Evolutionary conservation across 2,329 filamentous ascomycete species (phyloP).

Genomic region (Neonectria faginata): DNA sequence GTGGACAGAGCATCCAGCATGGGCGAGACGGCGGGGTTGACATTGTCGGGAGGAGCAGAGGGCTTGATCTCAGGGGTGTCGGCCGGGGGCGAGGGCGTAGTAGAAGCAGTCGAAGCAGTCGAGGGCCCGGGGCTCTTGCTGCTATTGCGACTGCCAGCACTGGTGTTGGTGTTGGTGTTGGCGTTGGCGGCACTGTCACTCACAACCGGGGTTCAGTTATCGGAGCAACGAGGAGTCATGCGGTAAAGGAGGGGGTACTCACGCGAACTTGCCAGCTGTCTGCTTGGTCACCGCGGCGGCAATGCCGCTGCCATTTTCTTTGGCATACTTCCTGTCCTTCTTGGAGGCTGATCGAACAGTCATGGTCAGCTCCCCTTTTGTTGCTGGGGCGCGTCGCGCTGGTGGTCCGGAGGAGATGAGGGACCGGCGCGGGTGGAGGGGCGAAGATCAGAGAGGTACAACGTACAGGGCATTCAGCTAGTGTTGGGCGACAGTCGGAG

Average conservation of each 20-base stretch:
- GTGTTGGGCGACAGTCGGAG: conserved; percentile 46
- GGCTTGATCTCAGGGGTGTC: conserved; percentile 61
- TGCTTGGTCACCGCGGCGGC: conserved; percentile 66
- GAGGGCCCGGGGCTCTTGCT: conserved; percentile 49
- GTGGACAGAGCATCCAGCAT: conserved; percentile 62
- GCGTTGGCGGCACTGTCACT: conserved; percentile 40
- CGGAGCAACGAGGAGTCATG: conserved; percentile 45
- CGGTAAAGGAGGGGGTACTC: conserved; percentile 49
- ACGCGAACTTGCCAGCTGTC: conserved; percentile 64
- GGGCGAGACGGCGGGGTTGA: conserved; percentile 58
- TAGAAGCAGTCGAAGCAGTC: conserved; percentile 48
- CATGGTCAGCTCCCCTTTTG: conserved; percentile 41
- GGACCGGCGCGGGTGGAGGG: conserved; percentile 32
- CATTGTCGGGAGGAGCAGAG: conserved; percentile 56
- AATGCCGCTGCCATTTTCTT: conserved; percentile 64
- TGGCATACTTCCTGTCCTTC: conserved; percentile 67
- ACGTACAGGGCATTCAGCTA: conserved; percentile 54
- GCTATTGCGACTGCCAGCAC: conserved; percentile 43
- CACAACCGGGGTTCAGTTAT: conserved; percentile 27
- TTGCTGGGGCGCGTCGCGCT: conserved; percentile 32
- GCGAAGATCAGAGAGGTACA: conserved; percentile 33
- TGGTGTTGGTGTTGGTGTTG: conserved; percentile 47
- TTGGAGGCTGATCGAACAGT: conserved; percentile 54
- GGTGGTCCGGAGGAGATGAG: conserved; percentile 28
- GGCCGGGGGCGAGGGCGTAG: conserved; percentile 58